Percentiles rank a stretch among this genome's conserved stretches.
phyloP scores from a whole-genome alignment of 2,329 filamentous ascomycete genomes.

The Zelopaecilomyces penicillatus region DNA sequence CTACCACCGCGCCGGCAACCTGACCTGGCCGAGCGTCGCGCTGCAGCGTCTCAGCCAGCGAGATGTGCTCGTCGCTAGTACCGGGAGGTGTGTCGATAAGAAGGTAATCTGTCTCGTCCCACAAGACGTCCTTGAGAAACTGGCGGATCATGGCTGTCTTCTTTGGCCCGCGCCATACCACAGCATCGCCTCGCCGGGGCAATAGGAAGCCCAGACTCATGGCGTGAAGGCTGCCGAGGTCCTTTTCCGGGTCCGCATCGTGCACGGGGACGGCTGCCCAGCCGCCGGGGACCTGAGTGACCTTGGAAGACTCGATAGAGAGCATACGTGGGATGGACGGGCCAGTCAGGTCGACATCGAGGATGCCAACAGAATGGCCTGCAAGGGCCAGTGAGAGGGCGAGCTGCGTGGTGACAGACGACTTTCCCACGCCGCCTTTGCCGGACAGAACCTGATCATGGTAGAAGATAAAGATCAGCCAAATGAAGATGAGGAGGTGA shows the following conservation, averaged over 20 bases:
- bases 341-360: slow-evolving; percentile 93
- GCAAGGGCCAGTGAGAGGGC: slow-evolving; percentile 79
- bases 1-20: slow-evolving; percentile 80
- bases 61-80: slow-evolving; percentile 95
- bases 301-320: slow-evolving; percentile 78
- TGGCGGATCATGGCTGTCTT: slow-evolving; percentile 99
- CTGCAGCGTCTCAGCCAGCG: slow-evolving; percentile 77
- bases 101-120: slow-evolving; percentile 81
- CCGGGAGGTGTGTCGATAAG: slow-evolving; percentile 94
- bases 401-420: slow-evolving; percentile 92
- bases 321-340: slow-evolving; percentile 95
- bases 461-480: background rate
- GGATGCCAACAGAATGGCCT: slow-evolving; percentile 84
- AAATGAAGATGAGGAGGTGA: no score
- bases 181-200: slow-evolving; percentile 73
- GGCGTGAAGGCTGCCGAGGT: slow-evolving; percentile 61
- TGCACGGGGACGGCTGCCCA: slow-evolving; percentile 90
- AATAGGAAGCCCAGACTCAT: slow-evolving; percentile 94
- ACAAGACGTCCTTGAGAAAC: slow-evolving; percentile 85
- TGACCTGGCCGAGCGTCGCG: slow-evolving; percentile 54
- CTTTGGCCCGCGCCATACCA: slow-evolving; percentile 96
- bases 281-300: slow-evolving; percentile 82
- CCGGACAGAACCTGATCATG: slow-evolving; percentile 65
- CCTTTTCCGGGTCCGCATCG: slow-evolving; percentile 40
- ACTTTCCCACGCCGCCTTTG: slow-evolving; percentile 97